A percentile compares a stretch with the other conserved stretches of the same genome.
These are phyloP conservation scores for Ascochyta clinopodiicola DNA, from an alignment of 2,329 filamentous ascomycete species.

Conservation along the genomic window DNA sequence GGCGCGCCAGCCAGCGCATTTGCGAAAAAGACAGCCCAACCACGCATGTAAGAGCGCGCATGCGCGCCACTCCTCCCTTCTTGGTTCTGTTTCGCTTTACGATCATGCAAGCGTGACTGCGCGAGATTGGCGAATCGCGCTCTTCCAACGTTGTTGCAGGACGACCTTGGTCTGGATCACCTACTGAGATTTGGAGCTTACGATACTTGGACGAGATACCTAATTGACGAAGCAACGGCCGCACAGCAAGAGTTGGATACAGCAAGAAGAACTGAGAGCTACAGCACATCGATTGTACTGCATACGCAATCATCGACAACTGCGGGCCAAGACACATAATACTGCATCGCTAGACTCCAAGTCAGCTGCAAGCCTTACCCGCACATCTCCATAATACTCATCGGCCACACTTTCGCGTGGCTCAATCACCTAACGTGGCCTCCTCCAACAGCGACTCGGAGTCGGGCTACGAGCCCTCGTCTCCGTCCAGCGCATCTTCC, in stretches of 20 bases:
- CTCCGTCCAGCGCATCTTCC: constrained; percentile 29
- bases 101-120: constrained; percentile 14
- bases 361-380: constrained; percentile 3
- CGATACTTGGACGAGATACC: not conserved
- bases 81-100: constrained; percentile 17
- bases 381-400: not conserved
- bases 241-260: constrained; percentile 1
- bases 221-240: constrained; percentile 11
- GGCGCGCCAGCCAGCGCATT: constrained; percentile 32
- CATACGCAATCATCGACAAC: not conserved
- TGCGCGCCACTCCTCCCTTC: constrained; percentile 19
- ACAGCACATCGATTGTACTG: not conserved
- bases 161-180: constrained; percentile 3
- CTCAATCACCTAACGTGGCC: constrained; percentile 26
- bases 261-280: not conserved
- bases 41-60: constrained; percentile 31
- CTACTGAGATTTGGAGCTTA: constrained; percentile 2
- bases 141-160: constrained; percentile 11
- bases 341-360: constrained; percentile 7
- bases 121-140: constrained; percentile 12
- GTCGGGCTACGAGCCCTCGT: constrained; percentile 29
- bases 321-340: not conserved
- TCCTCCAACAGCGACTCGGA: constrained; percentile 28
- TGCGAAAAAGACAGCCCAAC: constrained; percentile 32
- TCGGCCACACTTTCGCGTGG: constrained; percentile 15